phyloP scores from a whole-genome alignment of 129 eudicot species.

The Helichrysum umbraculigerum region DNA sequence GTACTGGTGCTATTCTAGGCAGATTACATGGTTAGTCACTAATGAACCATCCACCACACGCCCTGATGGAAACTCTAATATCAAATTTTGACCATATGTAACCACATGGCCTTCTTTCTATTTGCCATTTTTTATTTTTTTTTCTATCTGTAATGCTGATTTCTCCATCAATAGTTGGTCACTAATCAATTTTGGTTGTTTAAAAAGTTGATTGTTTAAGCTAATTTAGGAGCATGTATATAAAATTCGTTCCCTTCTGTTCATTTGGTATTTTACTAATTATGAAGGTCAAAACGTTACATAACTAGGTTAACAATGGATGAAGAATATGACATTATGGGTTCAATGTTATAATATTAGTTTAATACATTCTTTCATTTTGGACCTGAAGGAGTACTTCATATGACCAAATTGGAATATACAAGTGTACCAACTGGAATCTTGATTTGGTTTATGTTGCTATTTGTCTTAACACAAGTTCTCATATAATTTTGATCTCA shows the following conservation, averaged over 20 bases:
- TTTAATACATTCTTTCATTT: neutral
- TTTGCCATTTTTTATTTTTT: neutral
- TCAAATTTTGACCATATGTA: neutral
- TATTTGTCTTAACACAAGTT: constrained; percentile 12
- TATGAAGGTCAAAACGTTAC: neutral
- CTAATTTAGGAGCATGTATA: neutral
- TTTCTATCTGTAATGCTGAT: neutral
- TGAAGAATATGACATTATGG: neutral
- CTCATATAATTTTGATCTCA: constrained; percentile 23
- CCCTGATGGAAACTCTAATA: neutral
- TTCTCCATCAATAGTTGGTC: neutral
- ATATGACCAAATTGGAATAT: neutral
- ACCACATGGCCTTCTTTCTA: neutral
- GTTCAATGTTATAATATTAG: neutral
- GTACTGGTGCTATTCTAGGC: constrained; percentile 93
- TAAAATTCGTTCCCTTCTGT: neutral
- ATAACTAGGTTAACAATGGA: constrained; percentile 1
- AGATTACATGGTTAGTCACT: constrained; percentile 83
- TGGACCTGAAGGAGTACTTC: neutral
- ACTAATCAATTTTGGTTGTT: neutral
- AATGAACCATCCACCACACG: neutral
- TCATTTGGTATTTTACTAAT: neutral
- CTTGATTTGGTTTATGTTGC: neutral
- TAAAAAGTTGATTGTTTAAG: neutral
- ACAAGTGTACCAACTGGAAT: neutral